Evolutionary conservation across 1,139 yeast species (phyloP), one percentile per base, ranked within the genome.

Genomic region (Lodderomyces beijingensis): DNA sequence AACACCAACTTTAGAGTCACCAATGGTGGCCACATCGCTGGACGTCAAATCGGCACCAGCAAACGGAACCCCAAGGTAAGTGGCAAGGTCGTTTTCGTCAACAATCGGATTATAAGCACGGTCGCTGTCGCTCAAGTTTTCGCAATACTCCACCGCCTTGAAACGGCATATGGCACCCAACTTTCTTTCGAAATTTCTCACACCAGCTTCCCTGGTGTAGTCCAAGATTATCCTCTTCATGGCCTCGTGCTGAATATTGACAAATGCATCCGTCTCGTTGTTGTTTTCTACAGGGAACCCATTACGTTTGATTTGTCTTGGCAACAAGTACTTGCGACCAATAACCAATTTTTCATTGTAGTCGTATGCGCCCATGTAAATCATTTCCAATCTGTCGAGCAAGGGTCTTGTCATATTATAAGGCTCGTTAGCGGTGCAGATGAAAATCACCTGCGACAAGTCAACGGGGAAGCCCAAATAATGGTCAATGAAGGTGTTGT

Each of bases 401-500:
- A 88, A 66, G 3, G 96, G 95, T 12, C 82, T 76, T 16, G 93
- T 79, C 46, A 88, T 74, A 28, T 77, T 75, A 41, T 77, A 73
- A 19, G 86, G 74, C 41, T 84, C 84, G 54, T 88, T 88, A n/a
- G 96, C 94, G 4, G 96, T 88, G 49, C 96, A 89, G 36, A 88
- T 74, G 52, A 88, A 88, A 25, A 87, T 65, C 4, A 86, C 87
- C 44, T 84, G 87, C 2, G 95, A 83, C 44, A 88, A 63, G 51
- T 88, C 96, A 21, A 87, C 70, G 0, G 96, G 95, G 55, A 88
- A 84, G 10, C 94, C 94, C 39, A 88, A 62, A 51, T 86, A 88
- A 50, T 87, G 95, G 55, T 88, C 96, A 28, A 75, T 78, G 57
- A 87, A 88, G 17, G 75, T 70, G 29, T 65, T 62, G 54, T 88